phyloP scores from a whole-genome alignment of 2,329 filamentous ascomycete species.

The Atkinsonella texensis region DNA sequence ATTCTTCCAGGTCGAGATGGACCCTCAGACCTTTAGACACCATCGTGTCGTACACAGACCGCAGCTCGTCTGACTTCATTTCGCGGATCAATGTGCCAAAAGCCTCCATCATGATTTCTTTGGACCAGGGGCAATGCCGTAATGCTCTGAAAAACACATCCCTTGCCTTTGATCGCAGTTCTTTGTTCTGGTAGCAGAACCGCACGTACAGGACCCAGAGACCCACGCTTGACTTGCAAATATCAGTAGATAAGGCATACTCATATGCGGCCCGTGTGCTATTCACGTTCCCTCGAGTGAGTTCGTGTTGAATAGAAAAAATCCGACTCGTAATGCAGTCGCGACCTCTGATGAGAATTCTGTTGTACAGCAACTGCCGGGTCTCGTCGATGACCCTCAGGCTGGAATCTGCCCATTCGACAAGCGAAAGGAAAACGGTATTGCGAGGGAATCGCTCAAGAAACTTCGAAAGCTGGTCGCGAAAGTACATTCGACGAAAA shows the following conservation, averaged over 20 bases:
- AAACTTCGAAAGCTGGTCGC: slow-evolving; percentile 47
- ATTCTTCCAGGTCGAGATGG: slow-evolving; percentile 40
- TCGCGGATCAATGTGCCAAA: slow-evolving; percentile 32
- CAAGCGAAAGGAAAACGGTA: slow-evolving; percentile 60
- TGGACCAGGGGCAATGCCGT: slow-evolving; percentile 36
- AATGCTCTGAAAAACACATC: slow-evolving; percentile 37
- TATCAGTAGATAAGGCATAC: slow-evolving; percentile 31
- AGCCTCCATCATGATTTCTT: slow-evolving; percentile 38
- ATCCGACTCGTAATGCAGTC: slow-evolving; percentile 32
- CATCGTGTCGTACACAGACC: slow-evolving; percentile 35
- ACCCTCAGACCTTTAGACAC: slow-evolving; percentile 36
- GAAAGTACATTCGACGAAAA: slow-evolving; percentile 56
- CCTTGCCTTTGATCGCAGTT: slow-evolving; percentile 29
- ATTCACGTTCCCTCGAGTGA: slow-evolving; percentile 33
- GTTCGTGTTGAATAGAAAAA: slow-evolving; percentile 41
- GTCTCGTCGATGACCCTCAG: slow-evolving; percentile 67
- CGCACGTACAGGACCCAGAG: slow-evolving; percentile 40
- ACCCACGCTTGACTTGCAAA: slow-evolving; percentile 25
- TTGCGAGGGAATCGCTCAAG: slow-evolving; percentile 60
- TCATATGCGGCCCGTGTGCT: slow-evolving; percentile 40
- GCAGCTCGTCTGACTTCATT: slow-evolving; percentile 36
- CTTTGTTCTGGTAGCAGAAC: slow-evolving; percentile 29
- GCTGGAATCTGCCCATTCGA: slow-evolving; percentile 61
- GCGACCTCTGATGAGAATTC: slow-evolving; percentile 28
- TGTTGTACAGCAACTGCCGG: slow-evolving; percentile 48